Base-by-base conservation (phyloP, 208 protist species). In the Crithidia fasciculata region DNA sequence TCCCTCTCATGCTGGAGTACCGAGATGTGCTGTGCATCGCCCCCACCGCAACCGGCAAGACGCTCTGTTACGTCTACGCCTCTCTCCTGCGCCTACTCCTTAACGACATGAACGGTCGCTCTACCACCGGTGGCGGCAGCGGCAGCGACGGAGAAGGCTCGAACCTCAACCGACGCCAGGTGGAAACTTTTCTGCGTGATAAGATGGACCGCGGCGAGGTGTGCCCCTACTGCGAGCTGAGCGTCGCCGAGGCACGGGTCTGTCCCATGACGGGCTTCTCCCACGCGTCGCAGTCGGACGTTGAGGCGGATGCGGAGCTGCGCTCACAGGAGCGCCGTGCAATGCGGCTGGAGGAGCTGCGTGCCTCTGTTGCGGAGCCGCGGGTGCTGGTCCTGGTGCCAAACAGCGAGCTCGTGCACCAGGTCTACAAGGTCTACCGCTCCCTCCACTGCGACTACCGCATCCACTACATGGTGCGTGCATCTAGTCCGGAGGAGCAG, bases 21-120 rank as follows among this genome's bases (percentile, higher is more conserved):
- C 75, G 86, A 18, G 96, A 98, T 77, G 36, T 97, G 53, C 79
- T 98, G 43, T 93, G 84, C 66, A 84, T 97, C 50, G 83, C 96
- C 16, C 88, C 92, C 1, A 96, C 96, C 5, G 90, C 92, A 9
- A 95, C 92, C 15, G 96, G 96, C n/a, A 98, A 98, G 73, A 98
- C 94, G 9, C 82, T 97, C 41, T 84, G 86, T 47, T 98, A 97
- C 80, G 84, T 85, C n/a, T 87, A 97, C 71, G 89, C 94, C 9
- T 76, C 82, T 13, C 72, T 98, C 50, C 65, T 96, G 69, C 81
- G 87, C 53, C 65, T 98, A 15, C 55, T 86, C 47, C 49, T 89
- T 50, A 72, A 81, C 62, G 79, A 80, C 45, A 76, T 74, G 44
- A 64, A 41, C 13, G 73, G 55, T 10, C 61, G 44, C 2, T 37